Conservation (phyloP, 495 filamentous ascomycete species). For the Aspergillus coremiiformis region DNA sequence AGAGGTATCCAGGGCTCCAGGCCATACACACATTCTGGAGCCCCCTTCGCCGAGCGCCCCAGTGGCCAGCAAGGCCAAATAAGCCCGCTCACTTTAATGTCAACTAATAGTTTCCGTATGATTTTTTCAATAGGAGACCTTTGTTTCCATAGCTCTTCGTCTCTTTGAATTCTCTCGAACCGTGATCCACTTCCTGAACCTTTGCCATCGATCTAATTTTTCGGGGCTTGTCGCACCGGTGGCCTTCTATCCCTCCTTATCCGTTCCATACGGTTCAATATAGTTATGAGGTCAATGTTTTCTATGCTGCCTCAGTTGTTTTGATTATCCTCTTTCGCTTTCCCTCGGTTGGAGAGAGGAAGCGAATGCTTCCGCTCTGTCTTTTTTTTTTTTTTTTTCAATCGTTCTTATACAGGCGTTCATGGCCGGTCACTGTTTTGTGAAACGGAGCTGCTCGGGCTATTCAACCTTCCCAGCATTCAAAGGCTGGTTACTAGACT, state of each 20-base stretch:
- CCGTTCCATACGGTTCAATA: not conserved
- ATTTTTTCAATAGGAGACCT: constrained; percentile 2
- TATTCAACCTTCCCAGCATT: constrained; percentile 2
- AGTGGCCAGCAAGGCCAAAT: constrained; percentile 39
- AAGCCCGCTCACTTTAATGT: constrained; percentile 9
- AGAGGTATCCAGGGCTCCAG: constrained; percentile 42
- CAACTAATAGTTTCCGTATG: not conserved
- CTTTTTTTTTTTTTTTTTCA: not conserved
- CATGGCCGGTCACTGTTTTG: constrained; percentile 7
- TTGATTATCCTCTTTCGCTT: not conserved
- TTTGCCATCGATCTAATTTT: not conserved
- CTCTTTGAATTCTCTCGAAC: not conserved
- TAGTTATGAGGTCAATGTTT: constrained; percentile 1
- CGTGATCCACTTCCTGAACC: not conserved
- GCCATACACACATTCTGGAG: constrained; percentile 57
- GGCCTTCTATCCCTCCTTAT: not conserved
- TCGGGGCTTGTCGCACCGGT: not conserved
- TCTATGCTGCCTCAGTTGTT: not conserved
- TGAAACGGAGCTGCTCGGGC: constrained; percentile 6
- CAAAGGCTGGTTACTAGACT: constrained; percentile 14
- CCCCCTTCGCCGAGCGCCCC: constrained; percentile 43
- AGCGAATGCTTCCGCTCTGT: not conserved
- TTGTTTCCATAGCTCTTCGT: not conserved
- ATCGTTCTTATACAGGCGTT: constrained; percentile 16
- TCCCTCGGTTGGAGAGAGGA: constrained; percentile 4